These are phyloP conservation scores for Elasticomyces elasticus DNA, from an alignment of 495 filamentous ascomycete genomes.

Conservation along the genomic window DNA sequence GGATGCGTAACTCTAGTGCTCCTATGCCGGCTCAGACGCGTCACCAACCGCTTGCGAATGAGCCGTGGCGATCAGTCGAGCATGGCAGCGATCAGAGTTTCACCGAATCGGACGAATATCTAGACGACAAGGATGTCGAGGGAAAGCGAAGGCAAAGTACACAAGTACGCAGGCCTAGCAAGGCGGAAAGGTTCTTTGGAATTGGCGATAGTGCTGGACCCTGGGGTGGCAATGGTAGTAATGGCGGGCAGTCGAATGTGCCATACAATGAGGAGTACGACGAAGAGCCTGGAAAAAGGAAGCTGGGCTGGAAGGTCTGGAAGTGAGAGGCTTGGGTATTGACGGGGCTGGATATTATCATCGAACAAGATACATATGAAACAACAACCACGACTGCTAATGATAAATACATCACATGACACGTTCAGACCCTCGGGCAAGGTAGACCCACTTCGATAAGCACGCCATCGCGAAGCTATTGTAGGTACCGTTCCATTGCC, in stretches of 20 bases:
- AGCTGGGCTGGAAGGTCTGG: slow-evolving; percentile 24
- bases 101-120: slow-evolving; percentile 5
- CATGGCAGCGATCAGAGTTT: slow-evolving; percentile 7
- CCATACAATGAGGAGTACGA: slow-evolving; percentile 2
- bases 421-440: neutral
- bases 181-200: slow-evolving; percentile 22
- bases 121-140: neutral
- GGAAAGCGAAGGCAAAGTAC: neutral
- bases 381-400: neutral
- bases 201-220: slow-evolving; percentile 13
- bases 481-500: neutral
- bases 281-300: slow-evolving; percentile 4
- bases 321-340: slow-evolving; percentile 3
- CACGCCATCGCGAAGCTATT: neutral
- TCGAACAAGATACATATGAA: too few relatives aligned
- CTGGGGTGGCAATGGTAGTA: slow-evolving; percentile 2
- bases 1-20: neutral
- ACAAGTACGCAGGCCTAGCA: slow-evolving; percentile 10
- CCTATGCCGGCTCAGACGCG: neutral
- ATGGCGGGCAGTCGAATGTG: neutral
- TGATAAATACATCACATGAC: too few relatives aligned
- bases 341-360: neutral
- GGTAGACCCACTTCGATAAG: neutral
- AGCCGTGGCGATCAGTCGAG: slow-evolving; percentile 1
- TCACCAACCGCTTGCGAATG: neutral